phyloP scores from a whole-genome alignment of 208 protist genomes.

The Jaenimonas drosophilae region DNA sequence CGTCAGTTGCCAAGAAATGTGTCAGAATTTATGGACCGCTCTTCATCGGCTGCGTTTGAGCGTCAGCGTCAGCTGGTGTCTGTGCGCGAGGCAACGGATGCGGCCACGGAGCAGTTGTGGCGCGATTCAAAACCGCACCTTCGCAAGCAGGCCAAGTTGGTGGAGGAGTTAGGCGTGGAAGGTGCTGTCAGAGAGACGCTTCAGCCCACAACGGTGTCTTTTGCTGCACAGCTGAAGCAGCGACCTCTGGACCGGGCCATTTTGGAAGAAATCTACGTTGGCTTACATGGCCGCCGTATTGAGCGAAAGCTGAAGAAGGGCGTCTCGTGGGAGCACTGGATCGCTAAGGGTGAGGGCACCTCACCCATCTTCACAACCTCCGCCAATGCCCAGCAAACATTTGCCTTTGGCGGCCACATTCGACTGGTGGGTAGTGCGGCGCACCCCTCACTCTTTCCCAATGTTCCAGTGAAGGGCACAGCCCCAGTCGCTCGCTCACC shows the following conservation, averaged over 20 bases:
- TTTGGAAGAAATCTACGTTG: slow-evolving; percentile 85
- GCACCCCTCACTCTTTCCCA: slow-evolving; percentile 62
- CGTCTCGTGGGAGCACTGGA: slow-evolving; percentile 87
- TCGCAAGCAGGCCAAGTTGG: slow-evolving; percentile 53
- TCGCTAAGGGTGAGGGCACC: slow-evolving; percentile 85
- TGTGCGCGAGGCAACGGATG: slow-evolving; percentile 25
- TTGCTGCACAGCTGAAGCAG: slow-evolving; percentile 54
- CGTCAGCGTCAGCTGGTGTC: slow-evolving; percentile 44
- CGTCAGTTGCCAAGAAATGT: too few relatives aligned
- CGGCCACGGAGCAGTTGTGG: slow-evolving; percentile 35
- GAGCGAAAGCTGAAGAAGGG: slow-evolving; percentile 77
- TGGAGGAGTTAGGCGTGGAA: slow-evolving; percentile 62
- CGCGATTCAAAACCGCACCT: slow-evolving; percentile 64
- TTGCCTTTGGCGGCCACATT: slow-evolving; percentile 75
- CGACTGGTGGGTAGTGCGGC: slow-evolving; percentile 28
- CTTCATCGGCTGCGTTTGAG: slow-evolving; percentile 28
- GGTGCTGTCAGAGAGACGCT: slow-evolving; percentile 72
- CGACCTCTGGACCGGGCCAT: slow-evolving; percentile 78
- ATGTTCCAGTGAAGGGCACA: not conserved
- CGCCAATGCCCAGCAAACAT: slow-evolving; percentile 73
- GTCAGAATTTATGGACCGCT: too few relatives aligned
- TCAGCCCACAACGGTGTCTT: slow-evolving; percentile 40
- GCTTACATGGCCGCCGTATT: slow-evolving; percentile 70
- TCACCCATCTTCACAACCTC: slow-evolving; percentile 77
- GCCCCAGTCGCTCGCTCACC: not conserved